A percentile compares a stretch with the other conserved stretches of the same genome.
These are phyloP conservation scores for Haematococcus sp. DNA, from an alignment of 139 green algal species.

Conservation along the genomic window DNA sequence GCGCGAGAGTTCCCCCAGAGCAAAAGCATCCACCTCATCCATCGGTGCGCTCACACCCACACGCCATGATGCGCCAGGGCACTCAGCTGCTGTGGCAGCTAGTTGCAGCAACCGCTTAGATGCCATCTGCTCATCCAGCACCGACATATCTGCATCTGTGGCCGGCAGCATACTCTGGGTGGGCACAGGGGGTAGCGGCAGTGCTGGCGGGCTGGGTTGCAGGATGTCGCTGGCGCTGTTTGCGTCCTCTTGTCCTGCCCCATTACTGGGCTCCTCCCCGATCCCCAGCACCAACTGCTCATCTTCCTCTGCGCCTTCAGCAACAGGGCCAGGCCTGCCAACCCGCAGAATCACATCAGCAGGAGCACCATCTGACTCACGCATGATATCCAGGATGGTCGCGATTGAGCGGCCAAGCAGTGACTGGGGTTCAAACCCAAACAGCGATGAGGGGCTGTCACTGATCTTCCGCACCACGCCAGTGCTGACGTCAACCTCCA, in stretches of 20 bases:
- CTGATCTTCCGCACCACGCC: neutral
- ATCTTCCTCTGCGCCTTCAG: too few relatives aligned
- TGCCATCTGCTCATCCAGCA: neutral
- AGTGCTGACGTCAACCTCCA: too few relatives aligned
- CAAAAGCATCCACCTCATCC: slow-evolving; percentile 14
- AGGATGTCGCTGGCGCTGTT: too few relatives aligned
- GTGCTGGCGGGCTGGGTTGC: too few relatives aligned
- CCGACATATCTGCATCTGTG: too few relatives aligned
- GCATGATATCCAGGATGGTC: slow-evolving; percentile 1
- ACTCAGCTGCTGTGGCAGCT: neutral
- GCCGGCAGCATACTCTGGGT: too few relatives aligned
- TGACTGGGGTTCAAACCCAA: neutral
- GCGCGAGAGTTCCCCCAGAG: too few relatives aligned
- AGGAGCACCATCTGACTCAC: neutral
- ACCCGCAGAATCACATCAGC: neutral
- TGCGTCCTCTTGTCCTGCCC: too few relatives aligned
- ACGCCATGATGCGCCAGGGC: slow-evolving; percentile 1
- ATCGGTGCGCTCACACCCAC: slow-evolving; percentile 6
- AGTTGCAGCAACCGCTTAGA: neutral
- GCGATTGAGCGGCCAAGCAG: neutral
- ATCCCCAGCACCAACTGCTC: too few relatives aligned
- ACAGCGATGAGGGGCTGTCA: neutral
- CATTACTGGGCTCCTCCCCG: too few relatives aligned
- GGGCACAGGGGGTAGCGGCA: too few relatives aligned
- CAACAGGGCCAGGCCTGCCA: too few relatives aligned